phyloP scores from a whole-genome alignment of 208 protist species.

The Leishmania gerbilli region DNA sequence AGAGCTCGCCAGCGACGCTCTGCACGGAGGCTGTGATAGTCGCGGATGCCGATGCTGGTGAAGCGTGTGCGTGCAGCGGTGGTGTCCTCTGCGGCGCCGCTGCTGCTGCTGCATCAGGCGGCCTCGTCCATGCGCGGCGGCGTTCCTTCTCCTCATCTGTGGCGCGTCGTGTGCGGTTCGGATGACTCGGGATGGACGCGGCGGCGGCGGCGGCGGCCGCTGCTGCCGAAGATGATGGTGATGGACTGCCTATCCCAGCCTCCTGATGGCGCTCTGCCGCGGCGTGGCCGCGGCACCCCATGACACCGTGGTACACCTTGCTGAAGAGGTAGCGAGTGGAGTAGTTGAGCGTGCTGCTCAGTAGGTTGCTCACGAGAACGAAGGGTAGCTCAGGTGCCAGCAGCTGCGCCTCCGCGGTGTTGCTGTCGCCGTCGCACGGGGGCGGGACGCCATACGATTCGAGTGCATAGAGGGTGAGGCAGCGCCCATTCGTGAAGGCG shows the following conservation, averaged over 20 bases:
- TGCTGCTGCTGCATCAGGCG: neutral
- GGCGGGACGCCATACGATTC: slow-evolving; percentile 43
- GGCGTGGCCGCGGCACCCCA: neutral
- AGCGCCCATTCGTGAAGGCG: slow-evolving; percentile 43
- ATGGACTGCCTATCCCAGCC: neutral
- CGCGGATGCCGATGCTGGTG: neutral
- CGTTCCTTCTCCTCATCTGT: slow-evolving; percentile 22
- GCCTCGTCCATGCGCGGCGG: slow-evolving; percentile 14
- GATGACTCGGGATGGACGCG: neutral
- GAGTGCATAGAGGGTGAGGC: slow-evolving; percentile 37
- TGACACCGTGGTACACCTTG: slow-evolving; percentile 41
- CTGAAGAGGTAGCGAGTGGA: slow-evolving; percentile 43
- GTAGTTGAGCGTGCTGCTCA: slow-evolving; percentile 53
- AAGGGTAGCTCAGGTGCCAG: slow-evolving; percentile 38
- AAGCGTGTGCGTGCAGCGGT: neutral
- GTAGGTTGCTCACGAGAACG: slow-evolving; percentile 47
- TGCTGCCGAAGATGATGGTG: neutral
- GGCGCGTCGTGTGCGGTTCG: slow-evolving; percentile 23
- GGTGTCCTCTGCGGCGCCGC: no score
- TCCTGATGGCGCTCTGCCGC: neutral
- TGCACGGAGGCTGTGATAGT: neutral
- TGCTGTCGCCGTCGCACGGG: slow-evolving; percentile 3
- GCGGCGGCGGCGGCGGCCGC: neutral
- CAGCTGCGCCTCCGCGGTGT: slow-evolving; percentile 5
- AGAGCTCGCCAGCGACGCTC: slow-evolving; percentile 4